These are phyloP conservation scores for Mollisiaceae sp. DNA, from an alignment of 2,329 filamentous ascomycete genomes.

Conservation along the genomic window DNA sequence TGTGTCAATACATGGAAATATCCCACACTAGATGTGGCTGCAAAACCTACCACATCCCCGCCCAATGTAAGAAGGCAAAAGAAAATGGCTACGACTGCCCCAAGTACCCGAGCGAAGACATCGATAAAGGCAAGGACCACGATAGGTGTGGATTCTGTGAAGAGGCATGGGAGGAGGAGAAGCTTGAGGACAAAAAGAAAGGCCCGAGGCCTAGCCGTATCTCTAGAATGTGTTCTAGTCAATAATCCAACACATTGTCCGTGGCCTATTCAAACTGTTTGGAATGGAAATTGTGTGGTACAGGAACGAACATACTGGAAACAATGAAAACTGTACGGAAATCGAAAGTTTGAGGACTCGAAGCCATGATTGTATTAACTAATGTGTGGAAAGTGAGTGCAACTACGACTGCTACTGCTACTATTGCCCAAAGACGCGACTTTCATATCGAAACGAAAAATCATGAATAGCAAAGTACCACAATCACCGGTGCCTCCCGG, in stretches of 20 bases:
- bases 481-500: too few relatives aligned
- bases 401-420: too few relatives aligned
- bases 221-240: neutral
- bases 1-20: neutral
- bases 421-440: too few relatives aligned
- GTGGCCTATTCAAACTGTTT: neutral
- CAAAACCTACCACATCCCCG: neutral
- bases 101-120: neutral
- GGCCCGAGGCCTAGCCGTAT: neutral
- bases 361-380: neutral
- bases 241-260: neutral
- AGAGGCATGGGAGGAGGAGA: neutral
- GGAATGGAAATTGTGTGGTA: neutral
- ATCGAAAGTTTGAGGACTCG: neutral
- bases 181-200: neutral
- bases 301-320: neutral
- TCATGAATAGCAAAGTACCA: too few relatives aligned
- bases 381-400: too few relatives aligned
- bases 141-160: neutral
- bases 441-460: too few relatives aligned
- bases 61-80: neutral
- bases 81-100: neutral
- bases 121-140: neutral
- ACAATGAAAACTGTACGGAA: neutral
- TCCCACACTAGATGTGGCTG: neutral